Base-by-base conservation (phyloP, 2,329 filamentous ascomycete genomes). In the Ophiostoma sp. region DNA sequence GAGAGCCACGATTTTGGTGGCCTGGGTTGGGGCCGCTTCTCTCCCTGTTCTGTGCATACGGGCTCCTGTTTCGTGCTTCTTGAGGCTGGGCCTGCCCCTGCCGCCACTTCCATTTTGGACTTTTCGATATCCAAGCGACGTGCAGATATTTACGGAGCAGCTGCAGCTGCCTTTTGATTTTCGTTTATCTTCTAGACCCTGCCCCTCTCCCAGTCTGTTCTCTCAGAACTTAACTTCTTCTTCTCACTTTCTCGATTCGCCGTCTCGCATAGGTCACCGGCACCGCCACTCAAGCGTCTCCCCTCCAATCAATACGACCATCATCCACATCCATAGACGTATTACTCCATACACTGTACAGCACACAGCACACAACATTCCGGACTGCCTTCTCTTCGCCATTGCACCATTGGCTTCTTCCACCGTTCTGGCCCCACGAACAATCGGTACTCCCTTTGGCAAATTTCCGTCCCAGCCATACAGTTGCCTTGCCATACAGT, bases 31-130 rank as follows among this genome's bases (percentile, higher is more conserved):
- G 36, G 8, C 52, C 50, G 15, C 17, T 48, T 48, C 69, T 63
- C 55, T 71, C 70, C 59, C 57, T 66, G 45, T 66, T 66, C 59
- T 36, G 12, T 72, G 70, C 70, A 66, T 66, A 36, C 9, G 31
- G 28, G 50, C 31, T 59, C 22, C 50, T 25, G 45, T 19, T 28
- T 22, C 48, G n/a, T 55, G 66, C 11, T 69, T 69, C 66, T 28
- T 19, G 68, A 50, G 50, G n/a, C 33, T 25, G 64, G 68, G 55
- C 5, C 36, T 73, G 68, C 39, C 61, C 50, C 61, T 71, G 50
- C 28, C 61, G 39, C 64, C 50, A 15, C 39, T 42, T 59, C 31
- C 39, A 48, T 22, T 66, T 70, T 48, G 11, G 33, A n/a, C 45
- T 28, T 17, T 22, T 28, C 39, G n/a, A n/a, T 36, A 36, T 63